Base-by-base conservation (phyloP, 2,329 filamentous ascomycete genomes). In the Nemania diffusa region DNA sequence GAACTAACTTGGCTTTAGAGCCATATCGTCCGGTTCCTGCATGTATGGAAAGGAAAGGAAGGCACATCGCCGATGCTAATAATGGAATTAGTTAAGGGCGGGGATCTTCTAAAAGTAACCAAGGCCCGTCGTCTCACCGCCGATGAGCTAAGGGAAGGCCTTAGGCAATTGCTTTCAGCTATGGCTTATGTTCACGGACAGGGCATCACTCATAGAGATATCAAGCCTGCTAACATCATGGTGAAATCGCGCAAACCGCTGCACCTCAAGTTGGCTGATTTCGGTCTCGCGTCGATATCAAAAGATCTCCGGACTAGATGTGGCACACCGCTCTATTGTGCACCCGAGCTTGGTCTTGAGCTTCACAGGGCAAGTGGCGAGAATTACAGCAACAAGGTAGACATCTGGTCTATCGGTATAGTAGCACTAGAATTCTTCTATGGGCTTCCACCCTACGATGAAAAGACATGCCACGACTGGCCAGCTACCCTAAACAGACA, bases 391-490 rank as follows among this genome's bases (percentile, higher is more conserved):
- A 37, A 57, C 32, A 61, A 61, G n/a, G 52, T 61, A 24, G 63
- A 65, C 17, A 51, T 65, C n/a, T 65, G 63, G 63, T 61, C 63
- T 24, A 13, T 65, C 8, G 63, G 63, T 8, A 26, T 57, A 13
- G 32, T 61, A 27, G 34, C 34, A 1, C 3, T 61, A 1, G 20
- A 61, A 0, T 32, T 26, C n/a, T 32, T n/a, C 3, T 34, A 50
- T 5, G 5, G 20, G 1, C 15, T 46, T 32, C 57, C 63, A 6
- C 6, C 8, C 3, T 26, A 9, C 22, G 6, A n/a, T 13, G 0
- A 1, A 22, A 15, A 29, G 0, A 32, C 1, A 3, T 17, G 5
- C 24, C 15, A 20, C 9, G 9, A 32, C 40, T 61, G 58, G 58
- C 1, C 1, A 3, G 17, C 5, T 1, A 1, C 3, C 0, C 1